Conservation (phyloP, 345 rosid species). For the Sonneratia alba region DNA sequence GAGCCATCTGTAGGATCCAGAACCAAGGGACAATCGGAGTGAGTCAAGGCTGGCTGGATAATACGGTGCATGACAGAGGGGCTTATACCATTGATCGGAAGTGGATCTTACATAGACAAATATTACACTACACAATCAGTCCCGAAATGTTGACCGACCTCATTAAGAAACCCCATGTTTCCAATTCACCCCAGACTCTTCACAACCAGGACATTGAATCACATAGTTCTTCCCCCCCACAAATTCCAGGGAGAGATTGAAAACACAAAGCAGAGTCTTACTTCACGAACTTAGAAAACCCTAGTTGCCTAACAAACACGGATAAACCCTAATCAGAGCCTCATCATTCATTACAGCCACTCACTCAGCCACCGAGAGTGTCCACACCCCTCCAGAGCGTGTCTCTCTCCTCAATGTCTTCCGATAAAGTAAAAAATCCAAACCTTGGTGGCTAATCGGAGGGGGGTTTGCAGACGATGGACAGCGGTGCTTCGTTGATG, state of each 20-base stretch:
- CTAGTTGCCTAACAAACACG: neutral
- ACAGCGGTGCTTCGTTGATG: neutral
- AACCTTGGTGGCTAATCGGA: neutral
- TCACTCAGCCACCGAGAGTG: no score
- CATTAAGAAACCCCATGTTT: conserved; percentile 3
- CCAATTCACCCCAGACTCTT: conserved; percentile 9
- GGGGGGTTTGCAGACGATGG: neutral
- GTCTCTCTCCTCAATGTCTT: no score
- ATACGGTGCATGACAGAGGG: no score
- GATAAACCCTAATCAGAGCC: neutral
- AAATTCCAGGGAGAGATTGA: conserved; percentile 11
- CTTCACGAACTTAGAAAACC: neutral
- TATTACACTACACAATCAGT: no score
- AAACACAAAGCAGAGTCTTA: conserved; percentile 4
- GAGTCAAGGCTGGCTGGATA: no score
- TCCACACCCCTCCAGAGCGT: no score
- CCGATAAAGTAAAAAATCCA: neutral
- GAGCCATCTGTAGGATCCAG: no score
- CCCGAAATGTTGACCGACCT: neutral
- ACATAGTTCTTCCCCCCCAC: no score
- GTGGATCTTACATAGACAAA: neutral
- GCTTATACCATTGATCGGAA: no score
- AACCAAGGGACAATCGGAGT: neutral
- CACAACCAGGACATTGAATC: no score
- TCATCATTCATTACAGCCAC: neutral